A percentile compares a stretch with the other conserved stretches of the same genome.
phyloP scores from a whole-genome alignment of 768 basidiomycete species.

The Termitomyces sp. region DNA sequence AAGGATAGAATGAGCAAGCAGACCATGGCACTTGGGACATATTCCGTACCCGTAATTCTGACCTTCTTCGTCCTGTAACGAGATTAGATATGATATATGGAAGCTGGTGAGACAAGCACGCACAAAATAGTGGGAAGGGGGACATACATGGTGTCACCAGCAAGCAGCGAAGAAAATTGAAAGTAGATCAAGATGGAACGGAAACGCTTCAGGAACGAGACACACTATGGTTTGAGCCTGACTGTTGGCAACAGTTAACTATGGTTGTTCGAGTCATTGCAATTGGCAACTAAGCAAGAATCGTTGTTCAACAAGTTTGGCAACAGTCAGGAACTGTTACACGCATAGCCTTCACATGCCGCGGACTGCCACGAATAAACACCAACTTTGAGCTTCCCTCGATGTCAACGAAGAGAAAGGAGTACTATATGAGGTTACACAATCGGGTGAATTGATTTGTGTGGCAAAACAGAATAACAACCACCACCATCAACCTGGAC shows the following conservation, averaged over 20 bases:
- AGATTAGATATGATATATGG: neutral
- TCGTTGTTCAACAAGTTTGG: too few species aligned
- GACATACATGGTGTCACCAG: slow-evolving; percentile 36
- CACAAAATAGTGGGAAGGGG: slow-evolving; percentile 42
- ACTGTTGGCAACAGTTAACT: slow-evolving; percentile 9
- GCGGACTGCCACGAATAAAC: too few species aligned
- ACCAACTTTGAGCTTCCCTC: too few species aligned
- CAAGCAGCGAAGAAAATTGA: neutral
- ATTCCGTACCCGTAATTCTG: slow-evolving; percentile 63
- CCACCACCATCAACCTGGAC: too few species aligned
- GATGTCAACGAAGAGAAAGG: too few species aligned
- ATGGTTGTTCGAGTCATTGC: too few species aligned
- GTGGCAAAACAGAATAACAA: too few species aligned
- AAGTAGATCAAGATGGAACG: neutral
- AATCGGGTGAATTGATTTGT: too few species aligned
- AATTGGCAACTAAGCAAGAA: too few species aligned
- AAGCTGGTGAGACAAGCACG: slow-evolving; percentile 15
- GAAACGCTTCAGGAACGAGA: neutral
- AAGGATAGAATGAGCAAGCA: slow-evolving; percentile 4
- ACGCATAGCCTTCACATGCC: too few species aligned
- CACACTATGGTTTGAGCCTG: neutral
- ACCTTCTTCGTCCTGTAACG: slow-evolving; percentile 64
- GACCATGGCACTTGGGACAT: neutral
- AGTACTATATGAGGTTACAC: too few species aligned
- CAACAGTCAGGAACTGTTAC: too few species aligned